A percentile compares a stretch with the other conserved stretches of the same genome.
These are phyloP conservation scores for Polychaeton citri DNA, from an alignment of 2,329 filamentous ascomycete genomes.

Conservation along the genomic window DNA sequence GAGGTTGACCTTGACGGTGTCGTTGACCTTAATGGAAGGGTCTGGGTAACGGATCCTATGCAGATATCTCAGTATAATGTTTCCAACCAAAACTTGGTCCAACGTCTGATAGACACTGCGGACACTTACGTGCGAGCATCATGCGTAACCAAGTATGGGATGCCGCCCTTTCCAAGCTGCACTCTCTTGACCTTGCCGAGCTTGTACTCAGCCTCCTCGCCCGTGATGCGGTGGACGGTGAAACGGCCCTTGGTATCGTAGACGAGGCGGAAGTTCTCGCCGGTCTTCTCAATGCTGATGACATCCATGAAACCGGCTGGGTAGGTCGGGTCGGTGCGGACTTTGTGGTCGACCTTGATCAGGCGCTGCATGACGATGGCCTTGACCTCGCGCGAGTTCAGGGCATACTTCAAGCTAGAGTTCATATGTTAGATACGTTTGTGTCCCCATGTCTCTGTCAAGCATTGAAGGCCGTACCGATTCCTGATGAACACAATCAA, in stretches of 20 bases:
- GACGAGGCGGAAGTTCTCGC: slow-evolving; percentile 99
- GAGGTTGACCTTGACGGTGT: slow-evolving; percentile 98
- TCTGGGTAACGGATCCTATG: slow-evolving; percentile 97
- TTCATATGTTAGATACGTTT: slow-evolving; percentile 2
- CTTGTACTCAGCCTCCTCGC: slow-evolving; percentile 99
- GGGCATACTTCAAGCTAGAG: slow-evolving; percentile 94
- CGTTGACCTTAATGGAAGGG: slow-evolving; percentile 97
- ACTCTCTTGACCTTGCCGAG: slow-evolving; percentile 99
- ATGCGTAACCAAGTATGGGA: slow-evolving; percentile 99
- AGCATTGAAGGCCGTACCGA: slow-evolving; percentile 30
- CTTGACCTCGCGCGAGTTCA: slow-evolving; percentile 96
- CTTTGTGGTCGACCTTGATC: slow-evolving; percentile 99
- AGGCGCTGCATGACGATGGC: slow-evolving; percentile 98
- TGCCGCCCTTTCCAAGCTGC: slow-evolving; percentile 96
- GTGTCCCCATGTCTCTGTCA: background rate
- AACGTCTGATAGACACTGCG: slow-evolving; percentile 98
- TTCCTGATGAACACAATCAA: slow-evolving; percentile 95
- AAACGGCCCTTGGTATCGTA: slow-evolving; percentile 99
- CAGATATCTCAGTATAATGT: slow-evolving; percentile 20
- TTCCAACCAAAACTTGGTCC: slow-evolving; percentile 89
- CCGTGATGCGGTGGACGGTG: slow-evolving; percentile 98
- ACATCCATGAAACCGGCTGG: slow-evolving; percentile 99
- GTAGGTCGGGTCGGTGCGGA: slow-evolving; percentile 97
- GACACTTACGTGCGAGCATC: slow-evolving; percentile 99
- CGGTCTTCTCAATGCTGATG: slow-evolving; percentile 98